Evolutionary conservation across 2,329 filamentous ascomycete species (phyloP).

Genomic region (Claviceps maximensis): DNA sequence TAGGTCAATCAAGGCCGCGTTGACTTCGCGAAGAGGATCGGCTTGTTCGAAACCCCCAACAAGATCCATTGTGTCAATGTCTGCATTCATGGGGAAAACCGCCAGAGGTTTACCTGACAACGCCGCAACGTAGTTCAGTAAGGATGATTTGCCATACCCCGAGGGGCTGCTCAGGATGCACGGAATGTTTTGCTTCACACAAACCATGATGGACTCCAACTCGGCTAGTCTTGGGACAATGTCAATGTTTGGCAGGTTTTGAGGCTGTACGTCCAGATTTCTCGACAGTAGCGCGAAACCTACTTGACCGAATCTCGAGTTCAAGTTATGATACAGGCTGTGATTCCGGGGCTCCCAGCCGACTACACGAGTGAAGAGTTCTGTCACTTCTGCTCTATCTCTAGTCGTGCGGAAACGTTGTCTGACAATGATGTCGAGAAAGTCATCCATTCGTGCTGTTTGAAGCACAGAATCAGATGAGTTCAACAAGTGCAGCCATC

Average conservation of each 20-base stretch:
- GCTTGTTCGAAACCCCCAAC: constrained; percentile 95
- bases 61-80: constrained; percentile 93
- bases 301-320: constrained; percentile 55
- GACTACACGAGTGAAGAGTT: constrained; percentile 56
- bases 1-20: constrained; percentile 38
- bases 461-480: constrained; percentile 44
- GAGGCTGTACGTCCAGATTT: constrained; percentile 38
- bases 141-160: constrained; percentile 72
- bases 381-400: constrained; percentile 53
- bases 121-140: constrained; percentile 71
- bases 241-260: constrained; percentile 37
- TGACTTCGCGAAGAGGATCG: constrained; percentile 63
- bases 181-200: constrained; percentile 74
- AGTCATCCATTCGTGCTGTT: constrained; percentile 52
- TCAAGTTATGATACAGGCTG: constrained; percentile 61
- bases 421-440: constrained; percentile 69
- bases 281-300: constrained; percentile 61
- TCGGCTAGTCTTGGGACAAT: constrained; percentile 48
- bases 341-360: constrained; percentile 36
- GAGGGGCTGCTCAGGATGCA: constrained; percentile 78
- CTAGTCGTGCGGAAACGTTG: constrained; percentile 67
- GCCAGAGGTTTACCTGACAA: constrained; percentile 62
- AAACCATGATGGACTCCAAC: constrained; percentile 77
- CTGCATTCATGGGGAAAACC: constrained; percentile 81
- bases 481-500: constrained; percentile 62